Evolutionary conservation across 768 basidiomycete species (phyloP), one percentile per base, ranked within the genome.

Genomic region (Butyriboletus loyo): DNA sequence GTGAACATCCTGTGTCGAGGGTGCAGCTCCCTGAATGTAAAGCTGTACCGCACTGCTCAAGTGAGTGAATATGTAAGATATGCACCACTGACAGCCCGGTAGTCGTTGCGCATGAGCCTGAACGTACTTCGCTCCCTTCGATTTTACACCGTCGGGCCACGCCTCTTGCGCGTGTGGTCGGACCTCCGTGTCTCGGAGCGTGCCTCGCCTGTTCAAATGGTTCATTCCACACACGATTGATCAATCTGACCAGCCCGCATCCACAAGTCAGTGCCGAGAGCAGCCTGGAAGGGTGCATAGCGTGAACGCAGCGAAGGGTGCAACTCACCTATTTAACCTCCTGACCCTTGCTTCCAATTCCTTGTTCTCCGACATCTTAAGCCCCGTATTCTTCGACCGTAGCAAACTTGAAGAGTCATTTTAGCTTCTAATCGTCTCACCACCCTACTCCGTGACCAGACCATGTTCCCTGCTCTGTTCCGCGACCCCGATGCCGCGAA

Each of bases 401-500:
- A 56, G 60, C 58, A 68, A 53, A 54, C 37, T 54, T 58, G 52
- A 60, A 66, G 63, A 66, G 53, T 56, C 58, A 56, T 56, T 44
- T 57, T 63, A 54, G 42, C 59, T 50, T 57, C 56, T 67, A 43
- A 35, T 65, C 65, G n/a, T 66, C 66, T 36, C 72, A 77, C 67
- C 64, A 61, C 31, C 66, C n/a, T 77, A 75, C 64, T 66, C 73
- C 47, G 67, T 78, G 73, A 80, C 66, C 75, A 77, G 49, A 83
- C 77, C 70, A 78, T 77, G 71, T 57, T 74, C 44, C 76, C 80
- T 38, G 63, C 69, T 54, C 78, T 89, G 60, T 78, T 87, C 59
- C 79, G 81, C 55, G 85, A 89, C 61, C 73, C 78, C 17, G 84
- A 83, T 37, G 80, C 80, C 15, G 76, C 82, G 32, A 75, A 66